Evolutionary conservation across 2,329 filamentous ascomycete species (phyloP).

Genomic region (Scedosporium apiospermum): DNA sequence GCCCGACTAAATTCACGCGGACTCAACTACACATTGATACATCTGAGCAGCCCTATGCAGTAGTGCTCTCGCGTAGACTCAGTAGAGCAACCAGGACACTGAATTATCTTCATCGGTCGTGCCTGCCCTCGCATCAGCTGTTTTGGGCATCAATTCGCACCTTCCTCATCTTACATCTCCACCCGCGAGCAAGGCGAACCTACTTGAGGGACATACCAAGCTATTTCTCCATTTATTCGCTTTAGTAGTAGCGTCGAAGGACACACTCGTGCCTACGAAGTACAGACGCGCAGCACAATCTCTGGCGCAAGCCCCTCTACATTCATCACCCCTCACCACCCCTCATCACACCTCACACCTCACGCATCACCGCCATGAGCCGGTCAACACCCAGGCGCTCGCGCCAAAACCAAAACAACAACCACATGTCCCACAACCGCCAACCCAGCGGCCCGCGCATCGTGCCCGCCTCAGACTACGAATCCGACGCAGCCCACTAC

Average conservation of each 20-base stretch:
- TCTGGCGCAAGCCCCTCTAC: neutral
- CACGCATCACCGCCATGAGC: slow-evolving; percentile 26
- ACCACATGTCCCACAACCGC: slow-evolving; percentile 16
- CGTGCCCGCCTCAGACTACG: slow-evolving; percentile 48
- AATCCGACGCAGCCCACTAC: slow-evolving; percentile 52
- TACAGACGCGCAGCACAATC: neutral
- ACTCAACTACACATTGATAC: too few relatives aligned
- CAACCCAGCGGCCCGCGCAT: slow-evolving; percentile 27
- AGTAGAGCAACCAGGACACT: too few relatives aligned
- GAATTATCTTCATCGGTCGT: neutral
- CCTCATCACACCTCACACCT: neutral
- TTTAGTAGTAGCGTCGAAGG: neutral
- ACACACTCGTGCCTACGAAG: neutral
- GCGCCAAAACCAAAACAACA: slow-evolving; percentile 3
- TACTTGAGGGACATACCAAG: neutral
- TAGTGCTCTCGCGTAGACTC: too few relatives aligned
- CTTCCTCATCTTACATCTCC: neutral
- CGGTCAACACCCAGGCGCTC: slow-evolving; percentile 27
- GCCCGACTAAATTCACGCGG: too few relatives aligned
- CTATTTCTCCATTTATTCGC: neutral
- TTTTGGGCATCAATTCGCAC: neutral
- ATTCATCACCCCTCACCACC: too few relatives aligned
- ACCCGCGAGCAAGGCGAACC: neutral
- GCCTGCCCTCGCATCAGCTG: neutral
- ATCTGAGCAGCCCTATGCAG: too few relatives aligned